Percentiles rank a stretch among this genome's conserved stretches.
phyloP scores from a whole-genome alignment of 1,139 yeast species.

The Hansenula sp. region DNA sequence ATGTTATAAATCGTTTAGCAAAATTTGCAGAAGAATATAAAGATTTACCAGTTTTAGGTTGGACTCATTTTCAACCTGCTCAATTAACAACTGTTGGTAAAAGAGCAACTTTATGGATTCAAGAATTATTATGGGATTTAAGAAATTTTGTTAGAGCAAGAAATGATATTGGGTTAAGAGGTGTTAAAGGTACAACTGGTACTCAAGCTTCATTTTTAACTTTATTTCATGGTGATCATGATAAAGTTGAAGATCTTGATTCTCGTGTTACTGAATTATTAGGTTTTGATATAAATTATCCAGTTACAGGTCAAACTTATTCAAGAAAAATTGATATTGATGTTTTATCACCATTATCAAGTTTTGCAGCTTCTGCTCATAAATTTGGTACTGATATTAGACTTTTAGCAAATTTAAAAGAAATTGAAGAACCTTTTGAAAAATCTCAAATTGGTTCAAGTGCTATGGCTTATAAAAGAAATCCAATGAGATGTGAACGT shows the following conservation, averaged over 20 bases:
- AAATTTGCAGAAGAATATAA: conserved; percentile 87
- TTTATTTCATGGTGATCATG: conserved; percentile 94
- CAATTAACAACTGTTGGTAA: conserved; percentile 98
- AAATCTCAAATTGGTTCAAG: conserved; percentile 96
- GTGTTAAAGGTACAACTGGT: conserved; percentile 99
- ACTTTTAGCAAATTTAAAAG: conserved; percentile 93
- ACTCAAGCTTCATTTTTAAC: conserved; percentile 96
- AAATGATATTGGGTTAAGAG: conserved; percentile 93
- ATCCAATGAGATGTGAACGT: conserved; percentile 99
- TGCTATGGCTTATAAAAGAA: conserved; percentile 99
- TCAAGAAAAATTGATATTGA: conserved; percentile 97
- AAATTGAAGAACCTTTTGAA: conserved; percentile 97
- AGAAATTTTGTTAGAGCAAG: conserved; percentile 95
- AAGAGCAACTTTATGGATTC: conserved; percentile 97
- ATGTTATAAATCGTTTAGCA: conserved; percentile 86
- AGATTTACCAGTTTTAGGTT: conserved; percentile 95
- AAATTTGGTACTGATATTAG: conserved; percentile 97
- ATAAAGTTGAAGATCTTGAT: conserved; percentile 89
- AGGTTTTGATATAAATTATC: conserved; percentile 93
- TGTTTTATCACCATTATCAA: conserved; percentile 85
- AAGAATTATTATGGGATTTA: conserved; percentile 96
- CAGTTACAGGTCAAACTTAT: conserved; percentile 97
- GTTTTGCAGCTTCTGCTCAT: conserved; percentile 95
- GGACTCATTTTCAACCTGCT: conserved; percentile 99
- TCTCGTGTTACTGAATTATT: conserved; percentile 87